phyloP scores from a whole-genome alignment of 495 filamentous ascomycete species.

The Wilcoxina mikolae region DNA sequence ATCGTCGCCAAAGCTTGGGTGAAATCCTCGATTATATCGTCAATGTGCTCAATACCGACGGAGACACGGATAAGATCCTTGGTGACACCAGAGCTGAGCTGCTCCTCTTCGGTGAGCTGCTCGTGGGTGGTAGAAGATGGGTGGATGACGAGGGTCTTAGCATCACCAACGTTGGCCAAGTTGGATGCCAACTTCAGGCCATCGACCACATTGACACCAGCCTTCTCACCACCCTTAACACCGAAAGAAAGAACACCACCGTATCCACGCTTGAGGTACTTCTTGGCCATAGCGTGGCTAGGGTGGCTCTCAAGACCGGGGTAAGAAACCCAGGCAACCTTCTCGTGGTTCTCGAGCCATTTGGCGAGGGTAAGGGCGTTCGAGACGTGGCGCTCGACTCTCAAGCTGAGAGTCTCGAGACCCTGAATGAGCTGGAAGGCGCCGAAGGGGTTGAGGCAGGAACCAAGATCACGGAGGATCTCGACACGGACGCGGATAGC shows the following conservation, averaged over 20 bases:
- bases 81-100: conserved; percentile 63
- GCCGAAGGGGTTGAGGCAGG: conserved; percentile 76
- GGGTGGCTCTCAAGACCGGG: conserved; percentile 73
- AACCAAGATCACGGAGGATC: conserved; percentile 76
- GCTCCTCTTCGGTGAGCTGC: conserved; percentile 77
- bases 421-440: conserved; percentile 90
- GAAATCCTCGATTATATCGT: conserved; percentile 95
- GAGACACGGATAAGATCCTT: conserved; percentile 94
- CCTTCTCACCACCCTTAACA: conserved; percentile 70
- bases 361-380: conserved; percentile 70
- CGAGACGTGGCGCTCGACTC: conserved; percentile 72
- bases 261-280: conserved; percentile 74
- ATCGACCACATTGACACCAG: conserved; percentile 79
- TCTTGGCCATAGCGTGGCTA: conserved; percentile 69
- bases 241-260: conserved; percentile 89
- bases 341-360: conserved; percentile 69
- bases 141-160: conserved; percentile 92
- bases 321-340: conserved; percentile 90
- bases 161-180: conserved; percentile 62
- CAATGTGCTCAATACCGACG: conserved; percentile 92
- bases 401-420: conserved; percentile 75
- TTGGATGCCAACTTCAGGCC: conserved; percentile 91
- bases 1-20: conserved; percentile 65
- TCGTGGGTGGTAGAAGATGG: conserved; percentile 95
- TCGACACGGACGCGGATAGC: conserved; percentile 72